These are phyloP conservation scores for Fraxinus pennsylvanica DNA, from an alignment of 257 asterid species.

Conservation along the genomic window DNA sequence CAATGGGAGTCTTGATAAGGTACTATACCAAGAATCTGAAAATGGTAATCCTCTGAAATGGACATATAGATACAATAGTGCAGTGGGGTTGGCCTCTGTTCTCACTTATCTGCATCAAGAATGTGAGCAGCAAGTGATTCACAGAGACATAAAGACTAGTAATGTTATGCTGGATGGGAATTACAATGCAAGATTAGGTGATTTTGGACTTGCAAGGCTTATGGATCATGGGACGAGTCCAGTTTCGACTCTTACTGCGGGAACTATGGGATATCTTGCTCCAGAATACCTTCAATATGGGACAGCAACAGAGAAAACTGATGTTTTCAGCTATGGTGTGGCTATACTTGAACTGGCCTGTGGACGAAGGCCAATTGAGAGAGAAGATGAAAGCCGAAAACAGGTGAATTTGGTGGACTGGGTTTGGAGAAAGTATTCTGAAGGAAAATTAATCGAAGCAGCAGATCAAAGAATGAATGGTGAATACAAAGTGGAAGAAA, in stretches of 20 bases:
- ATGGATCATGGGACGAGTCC: constrained; percentile 93
- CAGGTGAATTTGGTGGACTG: constrained; percentile 93
- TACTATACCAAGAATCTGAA: constrained; percentile 53
- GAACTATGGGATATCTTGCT: constrained; percentile 94
- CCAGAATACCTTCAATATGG: constrained; percentile 96
- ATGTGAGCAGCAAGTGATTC: constrained; percentile 96
- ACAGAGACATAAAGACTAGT: constrained; percentile 83
- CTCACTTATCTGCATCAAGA: constrained; percentile 83
- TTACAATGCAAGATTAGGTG: constrained; percentile 75
- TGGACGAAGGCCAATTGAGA: constrained; percentile 89
- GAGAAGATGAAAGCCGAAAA: constrained; percentile 53
- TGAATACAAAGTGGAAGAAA: constrained; percentile 52
- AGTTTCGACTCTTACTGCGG: constrained; percentile 92
- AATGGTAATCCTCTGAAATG: constrained; percentile 54
- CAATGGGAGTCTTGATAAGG: constrained; percentile 76
- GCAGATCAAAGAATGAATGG: constrained; percentile 61
- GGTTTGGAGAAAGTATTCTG: constrained; percentile 77
- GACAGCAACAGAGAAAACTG: constrained; percentile 87
- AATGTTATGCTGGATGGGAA: constrained; percentile 74
- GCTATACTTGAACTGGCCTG: constrained; percentile 86
- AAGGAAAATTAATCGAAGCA: constrained; percentile 61
- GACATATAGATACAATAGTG: constrained; percentile 71
- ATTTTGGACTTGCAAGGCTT: constrained; percentile 83
- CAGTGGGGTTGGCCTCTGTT: constrained; percentile 86
- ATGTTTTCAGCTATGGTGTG: constrained; percentile 86